Evolutionary conservation across 2,329 filamentous ascomycete genomes (phyloP).

Genomic region (Nigrospora osmanthi): DNA sequence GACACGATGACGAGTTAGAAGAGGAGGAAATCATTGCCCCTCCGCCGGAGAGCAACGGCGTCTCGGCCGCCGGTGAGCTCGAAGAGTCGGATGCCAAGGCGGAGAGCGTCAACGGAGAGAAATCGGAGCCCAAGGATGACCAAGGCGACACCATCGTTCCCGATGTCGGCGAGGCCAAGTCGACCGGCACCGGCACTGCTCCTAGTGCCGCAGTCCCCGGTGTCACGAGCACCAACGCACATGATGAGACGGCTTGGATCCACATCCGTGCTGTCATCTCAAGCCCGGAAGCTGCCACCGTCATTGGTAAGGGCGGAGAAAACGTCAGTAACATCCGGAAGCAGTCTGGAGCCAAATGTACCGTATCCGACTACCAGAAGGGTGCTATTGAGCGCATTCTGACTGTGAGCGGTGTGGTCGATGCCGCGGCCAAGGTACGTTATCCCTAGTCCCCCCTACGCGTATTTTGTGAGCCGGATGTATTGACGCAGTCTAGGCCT

Average conservation of each 20-base stretch:
- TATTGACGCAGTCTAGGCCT: conserved; percentile 54
- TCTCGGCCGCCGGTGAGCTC: conserved; percentile 32
- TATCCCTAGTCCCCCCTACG: conserved; percentile 4
- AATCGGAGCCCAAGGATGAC: conserved; percentile 35
- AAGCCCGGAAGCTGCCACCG: conserved; percentile 92
- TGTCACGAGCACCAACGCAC: conserved; percentile 42
- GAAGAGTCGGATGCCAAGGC: conserved; percentile 24
- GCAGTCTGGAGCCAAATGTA: conserved; percentile 95
- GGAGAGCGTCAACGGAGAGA: background rate
- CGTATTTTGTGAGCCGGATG: background rate
- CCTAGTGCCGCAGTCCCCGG: conserved; percentile 29
- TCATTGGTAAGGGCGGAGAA: conserved; percentile 97
- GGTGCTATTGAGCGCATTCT: conserved; percentile 96
- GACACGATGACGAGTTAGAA: conserved; percentile 23
- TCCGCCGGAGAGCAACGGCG: conserved; percentile 28
- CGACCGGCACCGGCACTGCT: conserved; percentile 26
- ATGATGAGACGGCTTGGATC: conserved; percentile 94
- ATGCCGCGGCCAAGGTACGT: conserved; percentile 89
- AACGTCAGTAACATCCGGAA: conserved; percentile 96
- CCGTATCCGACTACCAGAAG: conserved; percentile 95
- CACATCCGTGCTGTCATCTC: conserved; percentile 96
- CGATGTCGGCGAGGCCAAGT: conserved; percentile 52
- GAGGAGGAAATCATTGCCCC: conserved; percentile 40
- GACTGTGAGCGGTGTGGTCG: conserved; percentile 92
- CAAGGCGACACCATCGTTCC: conserved; percentile 64